Percentiles rank a stretch among this genome's conserved stretches.
Evolutionary conservation across 805 yeast genomes (phyloP).

Genomic region (Pichia eremophila): DNA sequence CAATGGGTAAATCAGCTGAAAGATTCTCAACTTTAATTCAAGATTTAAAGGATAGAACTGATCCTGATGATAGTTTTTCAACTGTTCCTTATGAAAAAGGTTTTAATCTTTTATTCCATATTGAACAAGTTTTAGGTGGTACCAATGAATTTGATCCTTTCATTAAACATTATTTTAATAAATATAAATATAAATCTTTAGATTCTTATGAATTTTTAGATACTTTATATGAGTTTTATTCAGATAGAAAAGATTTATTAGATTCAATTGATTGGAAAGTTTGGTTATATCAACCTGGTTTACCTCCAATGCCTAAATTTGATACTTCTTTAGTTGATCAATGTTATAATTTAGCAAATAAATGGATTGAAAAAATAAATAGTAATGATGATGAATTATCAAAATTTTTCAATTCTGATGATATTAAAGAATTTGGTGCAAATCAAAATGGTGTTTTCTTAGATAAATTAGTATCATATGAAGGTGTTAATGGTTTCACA

Average conservation of each 20-base stretch:
- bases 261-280: slow-evolving; percentile 75
- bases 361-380: slow-evolving; percentile 45
- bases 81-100: slow-evolving; percentile 91
- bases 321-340: slow-evolving; percentile 71
- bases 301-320: slow-evolving; percentile 82
- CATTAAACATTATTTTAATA: slow-evolving; percentile 65
- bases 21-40: slow-evolving; percentile 60
- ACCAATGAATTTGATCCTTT: slow-evolving; percentile 70
- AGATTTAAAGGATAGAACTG: slow-evolving; percentile 56
- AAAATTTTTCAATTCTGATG: slow-evolving; percentile 35
- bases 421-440: slow-evolving; percentile 52
- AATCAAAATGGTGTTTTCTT: slow-evolving; percentile 75
- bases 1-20: slow-evolving; percentile 47
- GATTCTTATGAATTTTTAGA: slow-evolving; percentile 79
- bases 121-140: slow-evolving; percentile 67
- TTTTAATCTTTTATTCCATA: slow-evolving; percentile 62
- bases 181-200: slow-evolving; percentile 59
- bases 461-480: slow-evolving; percentile 50
- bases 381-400: slow-evolving; percentile 16
- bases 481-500: slow-evolving; percentile 32
- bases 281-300: slow-evolving; percentile 76
- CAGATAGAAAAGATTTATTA: slow-evolving; percentile 37
- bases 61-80: slow-evolving; percentile 86
- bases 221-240: slow-evolving; percentile 53
- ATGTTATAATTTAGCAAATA: slow-evolving; percentile 54